These are phyloP conservation scores for Amphibolis antarctica DNA, from an alignment of 106 monocot genomes.

Conservation along the genomic window DNA sequence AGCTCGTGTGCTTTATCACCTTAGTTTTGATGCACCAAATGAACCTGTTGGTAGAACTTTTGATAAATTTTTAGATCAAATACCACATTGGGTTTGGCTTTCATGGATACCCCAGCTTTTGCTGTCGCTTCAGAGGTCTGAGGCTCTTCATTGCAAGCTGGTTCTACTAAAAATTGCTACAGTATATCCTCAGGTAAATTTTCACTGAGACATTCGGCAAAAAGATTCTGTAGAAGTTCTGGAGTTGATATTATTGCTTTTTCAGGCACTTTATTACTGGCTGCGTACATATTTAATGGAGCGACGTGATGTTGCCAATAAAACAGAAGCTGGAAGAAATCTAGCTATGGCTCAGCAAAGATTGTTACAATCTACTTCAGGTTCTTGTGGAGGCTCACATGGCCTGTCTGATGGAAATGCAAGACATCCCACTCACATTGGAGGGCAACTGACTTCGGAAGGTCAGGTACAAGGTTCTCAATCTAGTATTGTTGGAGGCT, in stretches of 20 bases:
- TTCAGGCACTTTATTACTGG: constrained; percentile 98
- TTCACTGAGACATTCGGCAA: neutral
- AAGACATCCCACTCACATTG: constrained; percentile 30
- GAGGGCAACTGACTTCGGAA: constrained; percentile 36
- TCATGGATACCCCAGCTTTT: constrained; percentile 97
- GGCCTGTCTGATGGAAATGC: constrained; percentile 43
- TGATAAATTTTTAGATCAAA: constrained; percentile 89
- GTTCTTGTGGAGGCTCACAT: constrained; percentile 30
- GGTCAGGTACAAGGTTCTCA: constrained; percentile 37
- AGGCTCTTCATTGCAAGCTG: constrained; percentile 82
- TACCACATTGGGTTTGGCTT: constrained; percentile 99
- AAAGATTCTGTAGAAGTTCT: neutral
- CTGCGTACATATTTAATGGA: constrained; percentile 98
- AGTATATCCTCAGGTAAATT: constrained; percentile 80
- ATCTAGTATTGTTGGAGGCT: constrained; percentile 12
- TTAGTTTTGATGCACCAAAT: constrained; percentile 89
- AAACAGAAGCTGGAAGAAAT: constrained; percentile 74
- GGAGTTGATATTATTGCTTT: neutral
- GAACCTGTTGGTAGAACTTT: constrained; percentile 82
- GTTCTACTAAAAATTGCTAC: constrained; percentile 83
- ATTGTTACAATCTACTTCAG: constrained; percentile 54
- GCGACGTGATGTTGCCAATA: constrained; percentile 79
- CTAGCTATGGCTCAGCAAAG: constrained; percentile 66
- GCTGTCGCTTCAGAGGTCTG: constrained; percentile 88
- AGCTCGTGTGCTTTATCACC: constrained; percentile 91